Percentiles rank a stretch among this genome's conserved stretches.
These are phyloP conservation scores for Sicyos baderoa DNA, from an alignment of 306 rosid genomes.

Conservation along the genomic window DNA sequence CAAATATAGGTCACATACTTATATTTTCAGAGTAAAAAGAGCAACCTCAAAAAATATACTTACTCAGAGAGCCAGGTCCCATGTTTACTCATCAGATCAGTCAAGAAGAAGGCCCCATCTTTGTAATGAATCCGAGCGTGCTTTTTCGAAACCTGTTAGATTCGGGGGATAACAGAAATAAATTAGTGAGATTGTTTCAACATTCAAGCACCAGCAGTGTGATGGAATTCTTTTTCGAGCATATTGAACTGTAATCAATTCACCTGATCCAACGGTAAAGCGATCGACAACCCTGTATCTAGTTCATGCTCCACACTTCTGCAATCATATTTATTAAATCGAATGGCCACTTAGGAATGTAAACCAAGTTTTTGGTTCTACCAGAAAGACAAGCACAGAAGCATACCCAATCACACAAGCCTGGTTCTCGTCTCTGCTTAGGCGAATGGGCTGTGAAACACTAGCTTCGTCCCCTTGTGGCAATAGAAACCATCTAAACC, in stretches of 20 bases:
- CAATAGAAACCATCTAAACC: constrained; percentile 58
- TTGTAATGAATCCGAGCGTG: constrained; percentile 64
- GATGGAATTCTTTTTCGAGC: neutral
- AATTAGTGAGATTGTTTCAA: constrained; percentile 12
- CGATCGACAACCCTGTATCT: constrained; percentile 35
- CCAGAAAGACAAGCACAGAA: neutral
- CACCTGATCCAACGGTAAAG: constrained; percentile 59
- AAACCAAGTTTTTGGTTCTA: neutral
- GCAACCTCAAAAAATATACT: constrained; percentile 28
- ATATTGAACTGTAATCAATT: neutral
- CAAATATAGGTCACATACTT: neutral
- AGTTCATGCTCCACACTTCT: constrained; percentile 40
- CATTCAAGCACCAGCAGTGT: neutral
- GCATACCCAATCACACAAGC: constrained; percentile 64
- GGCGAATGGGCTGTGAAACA: constrained; percentile 41
- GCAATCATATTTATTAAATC: constrained; percentile 20
- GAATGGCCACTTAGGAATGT: neutral
- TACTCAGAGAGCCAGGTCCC: constrained; percentile 87
- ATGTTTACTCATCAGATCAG: constrained; percentile 58
- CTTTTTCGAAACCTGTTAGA: constrained; percentile 51
- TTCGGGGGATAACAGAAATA: neutral
- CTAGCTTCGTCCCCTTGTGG: constrained; percentile 50
- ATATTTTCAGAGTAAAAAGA: neutral
- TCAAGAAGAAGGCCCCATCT: constrained; percentile 70
- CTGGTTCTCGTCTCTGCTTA: constrained; percentile 50